Base-by-base conservation (phyloP, 2,329 filamentous ascomycete genomes). In the Epicoccum nigrum region DNA sequence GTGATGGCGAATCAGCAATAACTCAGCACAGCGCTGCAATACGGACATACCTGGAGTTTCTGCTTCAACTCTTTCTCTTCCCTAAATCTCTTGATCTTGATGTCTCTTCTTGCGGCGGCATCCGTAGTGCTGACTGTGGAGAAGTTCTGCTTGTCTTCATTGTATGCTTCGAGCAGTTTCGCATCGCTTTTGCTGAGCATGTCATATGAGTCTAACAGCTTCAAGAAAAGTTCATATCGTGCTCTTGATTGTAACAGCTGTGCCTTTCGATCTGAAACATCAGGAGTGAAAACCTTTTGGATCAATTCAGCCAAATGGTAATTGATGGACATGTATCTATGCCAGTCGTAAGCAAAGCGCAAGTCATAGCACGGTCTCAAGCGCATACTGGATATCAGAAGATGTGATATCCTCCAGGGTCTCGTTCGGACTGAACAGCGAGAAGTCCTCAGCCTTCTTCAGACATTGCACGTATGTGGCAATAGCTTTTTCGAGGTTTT, bases 361-460 rank as follows among this genome's bases (percentile, higher is more conserved):
- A 35, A 39, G 25, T n/a, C 23, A 20, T 17, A 35, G 19, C 6
- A 20, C 2, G 8, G 13, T 13, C 8, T 11, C 13, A 3, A 19
- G 3, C 38, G 62, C 74, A 53, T 78, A 96, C 76, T 91, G 90
- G 25, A 99, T 77, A 66, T 96, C 87, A n/a, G 83, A 81, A 1
- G 93, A 95, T 12, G 89, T 80, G 25, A 97, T 78, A 75, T 99
- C 94, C 55, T 99, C 94, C 31, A 93, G 75, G 1, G 84, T 83
- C 74, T 99, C 94, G 74, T 99, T 99, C 28, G 86, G 81, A 62
- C 91, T 96, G 81, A 97, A 97, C 45, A 99, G 79, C 0, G 89
- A 87, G 20, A 94, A 79, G 53, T 85, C 81, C 59, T 84, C 79
- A 58, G 90, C 84, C 48, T 89, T 83, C 52, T 83, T 78, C 51